Conservation (phyloP, 106 monocot species). For the Dioscorea dumetorum region DNA sequence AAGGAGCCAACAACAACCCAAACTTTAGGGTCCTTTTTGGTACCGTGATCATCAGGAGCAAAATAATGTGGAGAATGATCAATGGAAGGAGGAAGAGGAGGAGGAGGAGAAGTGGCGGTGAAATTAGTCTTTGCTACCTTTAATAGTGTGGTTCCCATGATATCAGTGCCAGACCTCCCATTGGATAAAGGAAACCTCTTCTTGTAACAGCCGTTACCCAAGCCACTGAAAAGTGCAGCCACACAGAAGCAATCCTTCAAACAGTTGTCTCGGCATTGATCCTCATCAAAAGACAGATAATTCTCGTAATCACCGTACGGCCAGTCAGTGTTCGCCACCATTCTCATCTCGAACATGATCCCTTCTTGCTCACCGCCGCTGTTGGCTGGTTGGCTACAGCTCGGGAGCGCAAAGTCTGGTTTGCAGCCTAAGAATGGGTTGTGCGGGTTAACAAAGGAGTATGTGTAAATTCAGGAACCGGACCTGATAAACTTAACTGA, state of each 20-base stretch:
- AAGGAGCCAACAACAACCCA: not conserved
- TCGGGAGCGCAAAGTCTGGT: slow-evolving; percentile 4
- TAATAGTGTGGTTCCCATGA: not conserved
- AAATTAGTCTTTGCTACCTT: not conserved
- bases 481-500: no score
- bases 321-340: not conserved
- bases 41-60: not conserved
- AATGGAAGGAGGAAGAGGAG: not conserved
- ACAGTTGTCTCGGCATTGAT: slow-evolving; percentile 8
- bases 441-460: not conserved
- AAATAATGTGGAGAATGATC: not conserved
- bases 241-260: slow-evolving; percentile 18
- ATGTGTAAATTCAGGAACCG: no score
- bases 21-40: not conserved
- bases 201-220: slow-evolving; percentile 8
- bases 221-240: slow-evolving; percentile 4
- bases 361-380: not conserved
- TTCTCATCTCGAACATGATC: not conserved
- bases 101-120: not conserved
- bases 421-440: not conserved
- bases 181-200: slow-evolving; percentile 21
- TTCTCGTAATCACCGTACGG: not conserved
- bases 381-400: not conserved
- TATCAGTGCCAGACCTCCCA: not conserved
- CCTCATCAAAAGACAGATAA: not conserved